Conservation (phyloP, 2,329 filamentous ascomycete species). For the Penicillium sp. region DNA sequence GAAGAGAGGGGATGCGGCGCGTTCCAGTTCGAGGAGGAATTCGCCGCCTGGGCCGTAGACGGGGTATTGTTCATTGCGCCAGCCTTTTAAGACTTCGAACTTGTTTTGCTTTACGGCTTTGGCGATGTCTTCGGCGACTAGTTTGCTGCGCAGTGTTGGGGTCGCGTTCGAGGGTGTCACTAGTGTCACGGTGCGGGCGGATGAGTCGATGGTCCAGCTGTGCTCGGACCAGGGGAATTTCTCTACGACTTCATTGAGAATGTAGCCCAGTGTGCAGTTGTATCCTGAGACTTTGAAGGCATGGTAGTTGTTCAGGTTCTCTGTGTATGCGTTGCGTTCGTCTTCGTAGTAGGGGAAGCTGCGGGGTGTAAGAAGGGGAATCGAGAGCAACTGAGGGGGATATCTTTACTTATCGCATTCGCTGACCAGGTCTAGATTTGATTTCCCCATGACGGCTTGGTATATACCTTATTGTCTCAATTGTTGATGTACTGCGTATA, state of each 20-base stretch:
- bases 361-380: conserved; percentile 15
- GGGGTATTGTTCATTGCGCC: conserved; percentile 77
- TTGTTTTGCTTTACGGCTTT: conserved; percentile 67
- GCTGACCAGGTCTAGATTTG: conserved; percentile 54
- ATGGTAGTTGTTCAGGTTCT: conserved; percentile 54
- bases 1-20: conserved; percentile 69
- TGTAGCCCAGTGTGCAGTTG: conserved; percentile 60
- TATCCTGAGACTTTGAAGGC: conserved; percentile 65
- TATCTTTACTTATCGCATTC: conserved; percentile 53
- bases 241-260: conserved; percentile 48
- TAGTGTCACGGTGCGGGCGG: conserved; percentile 60
- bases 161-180: conserved; percentile 53
- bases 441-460: conserved; percentile 33
- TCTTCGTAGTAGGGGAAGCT: conserved; percentile 75
- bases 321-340: conserved; percentile 55
- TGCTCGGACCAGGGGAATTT: conserved; percentile 51
- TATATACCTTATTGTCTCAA: not conserved
- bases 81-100: conserved; percentile 72
- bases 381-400: not conserved
- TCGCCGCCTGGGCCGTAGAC: conserved; percentile 62
- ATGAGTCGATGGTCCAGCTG: conserved; percentile 57
- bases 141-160: conserved; percentile 59
- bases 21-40: conserved; percentile 69
- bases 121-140: conserved; percentile 55
- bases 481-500: no score